Conservation (phyloP, 164 flowering plant species). For the Tetrastigma voinierianum region DNA sequence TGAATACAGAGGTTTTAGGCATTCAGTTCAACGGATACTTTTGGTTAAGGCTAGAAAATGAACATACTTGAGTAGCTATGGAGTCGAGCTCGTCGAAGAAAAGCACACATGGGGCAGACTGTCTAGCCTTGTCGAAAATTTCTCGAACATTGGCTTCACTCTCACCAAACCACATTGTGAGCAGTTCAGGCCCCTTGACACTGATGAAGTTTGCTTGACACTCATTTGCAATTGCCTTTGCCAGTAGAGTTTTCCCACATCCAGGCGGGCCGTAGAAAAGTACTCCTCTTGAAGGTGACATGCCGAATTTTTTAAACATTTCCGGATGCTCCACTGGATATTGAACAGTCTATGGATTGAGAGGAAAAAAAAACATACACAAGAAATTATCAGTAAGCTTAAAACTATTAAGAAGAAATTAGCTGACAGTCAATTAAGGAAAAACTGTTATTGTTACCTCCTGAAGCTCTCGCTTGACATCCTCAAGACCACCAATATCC, state of each 20-base stretch:
- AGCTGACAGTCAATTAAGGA: neutral
- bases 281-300: constrained; percentile 45
- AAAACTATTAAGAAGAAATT: neutral
- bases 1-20: too few relatives aligned
- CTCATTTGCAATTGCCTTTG: constrained; percentile 49
- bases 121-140: constrained; percentile 41
- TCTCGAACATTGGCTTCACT: constrained; percentile 50
- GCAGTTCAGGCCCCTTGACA: constrained; percentile 42
- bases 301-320: constrained; percentile 42
- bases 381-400: neutral
- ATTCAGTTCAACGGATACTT: too few relatives aligned
- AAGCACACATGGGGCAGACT: constrained; percentile 34
- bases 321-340: constrained; percentile 45
- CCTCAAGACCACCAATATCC: constrained; percentile 37
- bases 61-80: constrained; percentile 36
- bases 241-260: constrained; percentile 42
- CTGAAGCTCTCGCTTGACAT: constrained; percentile 36
- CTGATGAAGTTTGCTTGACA: constrained; percentile 46
- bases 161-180: constrained; percentile 50
- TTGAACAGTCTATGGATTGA: constrained; percentile 30
- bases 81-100: constrained; percentile 45
- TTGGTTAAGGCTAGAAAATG: too few relatives aligned
- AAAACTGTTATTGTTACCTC: constrained; percentile 11
- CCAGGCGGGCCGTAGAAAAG: constrained; percentile 49
- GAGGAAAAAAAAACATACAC: neutral